These are phyloP conservation scores for Exophiala dermatitidis DNA, from an alignment of 2,329 filamentous ascomycete genomes.

Conservation along the genomic window DNA sequence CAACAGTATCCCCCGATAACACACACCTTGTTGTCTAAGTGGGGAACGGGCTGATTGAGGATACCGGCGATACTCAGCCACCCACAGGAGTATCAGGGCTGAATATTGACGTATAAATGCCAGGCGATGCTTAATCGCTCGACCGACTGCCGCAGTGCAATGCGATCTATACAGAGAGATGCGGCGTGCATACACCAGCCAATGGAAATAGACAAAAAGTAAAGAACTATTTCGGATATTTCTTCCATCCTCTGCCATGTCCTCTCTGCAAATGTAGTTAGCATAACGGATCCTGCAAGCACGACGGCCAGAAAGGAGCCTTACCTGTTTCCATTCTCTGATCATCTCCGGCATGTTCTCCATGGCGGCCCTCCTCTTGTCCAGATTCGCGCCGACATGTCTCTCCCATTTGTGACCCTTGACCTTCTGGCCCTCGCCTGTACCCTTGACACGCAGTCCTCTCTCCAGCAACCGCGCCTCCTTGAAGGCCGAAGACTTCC, in stretches of 20 bases:
- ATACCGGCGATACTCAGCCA: too few relatives aligned
- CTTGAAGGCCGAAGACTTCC: slow-evolving; percentile 63
- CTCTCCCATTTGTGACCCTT: slow-evolving; percentile 95
- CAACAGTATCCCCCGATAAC: too few relatives aligned
- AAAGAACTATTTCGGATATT: slow-evolving; percentile 62
- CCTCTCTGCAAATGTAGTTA: slow-evolving; percentile 49
- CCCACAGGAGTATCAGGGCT: too few relatives aligned
- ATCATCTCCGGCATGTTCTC: slow-evolving; percentile 89
- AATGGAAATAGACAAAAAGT: too few relatives aligned
- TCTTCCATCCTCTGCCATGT: slow-evolving; percentile 67
- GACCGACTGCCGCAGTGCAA: too few relatives aligned
- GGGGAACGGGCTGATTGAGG: too few relatives aligned
- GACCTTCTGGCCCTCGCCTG: slow-evolving; percentile 82
- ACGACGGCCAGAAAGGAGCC: slow-evolving; percentile 26
- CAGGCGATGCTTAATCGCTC: too few relatives aligned
- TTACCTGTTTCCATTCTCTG: slow-evolving; percentile 84
- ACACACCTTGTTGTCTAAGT: too few relatives aligned
- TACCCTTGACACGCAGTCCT: slow-evolving; percentile 81
- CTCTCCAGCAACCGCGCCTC: slow-evolving; percentile 67
- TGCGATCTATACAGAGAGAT: too few relatives aligned
- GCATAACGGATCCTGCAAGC: slow-evolving; percentile 9
- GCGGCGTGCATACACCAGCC: too few relatives aligned
- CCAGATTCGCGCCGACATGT: slow-evolving; percentile 72
- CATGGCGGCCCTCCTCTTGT: slow-evolving; percentile 86
- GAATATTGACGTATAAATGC: too few relatives aligned